Evolutionary conservation across 306 rosid species (phyloP).

Genomic region (Sechiopsis laciniata): DNA sequence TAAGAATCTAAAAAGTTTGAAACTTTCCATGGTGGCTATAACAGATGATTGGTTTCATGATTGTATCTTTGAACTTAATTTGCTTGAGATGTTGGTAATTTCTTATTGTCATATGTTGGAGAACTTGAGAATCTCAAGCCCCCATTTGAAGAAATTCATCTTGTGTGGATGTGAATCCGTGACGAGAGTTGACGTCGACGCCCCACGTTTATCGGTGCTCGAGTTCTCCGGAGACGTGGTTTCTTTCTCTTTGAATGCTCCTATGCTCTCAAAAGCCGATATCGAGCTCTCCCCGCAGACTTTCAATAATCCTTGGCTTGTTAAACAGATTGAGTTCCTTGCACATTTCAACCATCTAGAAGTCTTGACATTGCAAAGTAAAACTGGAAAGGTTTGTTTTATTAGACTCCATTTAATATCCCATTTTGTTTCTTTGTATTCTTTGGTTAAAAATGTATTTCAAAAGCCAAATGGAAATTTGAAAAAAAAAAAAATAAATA

Average conservation of each 20-base stretch:
- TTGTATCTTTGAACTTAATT: constrained; percentile 19
- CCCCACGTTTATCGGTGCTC: constrained; percentile 25
- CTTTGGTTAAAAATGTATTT: too few relatives aligned
- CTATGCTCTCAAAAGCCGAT: neutral
- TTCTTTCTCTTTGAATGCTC: constrained; percentile 12
- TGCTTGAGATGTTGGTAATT: constrained; percentile 29
- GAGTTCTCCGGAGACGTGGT: neutral
- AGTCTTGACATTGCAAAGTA: constrained; percentile 4
- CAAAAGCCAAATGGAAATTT: too few relatives aligned
- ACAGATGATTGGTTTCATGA: constrained; percentile 27
- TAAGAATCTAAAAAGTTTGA: constrained; percentile 20
- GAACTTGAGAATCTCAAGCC: constrained; percentile 28
- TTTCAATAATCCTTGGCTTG: neutral
- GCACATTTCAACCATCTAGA: constrained; percentile 3
- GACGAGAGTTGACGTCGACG: constrained; percentile 24
- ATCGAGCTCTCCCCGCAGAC: neutral
- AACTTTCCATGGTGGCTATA: neutral
- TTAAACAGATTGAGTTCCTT: constrained; percentile 16
- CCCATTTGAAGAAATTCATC: constrained; percentile 20
- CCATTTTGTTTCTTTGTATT: neutral
- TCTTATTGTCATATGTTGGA: constrained; percentile 20
- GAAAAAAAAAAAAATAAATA: too few relatives aligned
- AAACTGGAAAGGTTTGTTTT: neutral
- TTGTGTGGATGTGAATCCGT: constrained; percentile 7
- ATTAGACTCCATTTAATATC: neutral